Evolutionary conservation across 176 grass and related monocot species (phyloP).

Genomic region (Aegilops umbellulata): DNA sequence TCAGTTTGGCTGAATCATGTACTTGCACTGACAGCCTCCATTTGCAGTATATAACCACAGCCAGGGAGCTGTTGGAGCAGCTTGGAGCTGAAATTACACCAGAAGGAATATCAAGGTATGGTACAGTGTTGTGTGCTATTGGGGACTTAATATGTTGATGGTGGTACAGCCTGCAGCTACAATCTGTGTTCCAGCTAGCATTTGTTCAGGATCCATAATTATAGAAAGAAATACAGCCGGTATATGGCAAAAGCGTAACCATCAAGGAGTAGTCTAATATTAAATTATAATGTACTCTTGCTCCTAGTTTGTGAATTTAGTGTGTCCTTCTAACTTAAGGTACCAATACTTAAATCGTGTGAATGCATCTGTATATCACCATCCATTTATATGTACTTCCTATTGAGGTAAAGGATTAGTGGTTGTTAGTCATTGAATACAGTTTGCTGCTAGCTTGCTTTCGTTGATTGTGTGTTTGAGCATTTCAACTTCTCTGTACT

Average conservation of each 20-base stretch:
- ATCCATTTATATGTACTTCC: constrained; percentile 3
- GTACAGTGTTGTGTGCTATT: background rate
- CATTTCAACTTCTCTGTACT: background rate
- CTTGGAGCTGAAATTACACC: constrained; percentile 69
- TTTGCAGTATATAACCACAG: constrained; percentile 86
- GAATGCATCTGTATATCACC: background rate
- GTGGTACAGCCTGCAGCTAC: background rate
- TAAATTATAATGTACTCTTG: background rate
- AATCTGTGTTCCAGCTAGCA: background rate
- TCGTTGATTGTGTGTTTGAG: background rate
- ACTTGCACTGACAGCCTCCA: constrained; percentile 8
- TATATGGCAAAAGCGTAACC: background rate
- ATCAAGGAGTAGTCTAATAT: background rate
- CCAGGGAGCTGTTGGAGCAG: constrained; percentile 82
- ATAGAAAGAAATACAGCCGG: background rate
- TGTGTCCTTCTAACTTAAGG: background rate
- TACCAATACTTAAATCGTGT: background rate
- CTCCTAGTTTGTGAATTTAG: background rate
- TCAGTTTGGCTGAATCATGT: background rate
- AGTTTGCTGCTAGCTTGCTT: background rate
- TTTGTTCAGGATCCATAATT: background rate
- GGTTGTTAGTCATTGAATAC: background rate
- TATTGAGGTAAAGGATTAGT: background rate
- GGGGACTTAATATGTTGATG: background rate
- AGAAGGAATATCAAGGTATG: constrained; percentile 57